Percentiles rank a stretch among this genome's conserved stretches.
These are phyloP conservation scores for Liriodendron chinense DNA, from an alignment of 164 flowering plant genomes.

Conservation along the genomic window DNA sequence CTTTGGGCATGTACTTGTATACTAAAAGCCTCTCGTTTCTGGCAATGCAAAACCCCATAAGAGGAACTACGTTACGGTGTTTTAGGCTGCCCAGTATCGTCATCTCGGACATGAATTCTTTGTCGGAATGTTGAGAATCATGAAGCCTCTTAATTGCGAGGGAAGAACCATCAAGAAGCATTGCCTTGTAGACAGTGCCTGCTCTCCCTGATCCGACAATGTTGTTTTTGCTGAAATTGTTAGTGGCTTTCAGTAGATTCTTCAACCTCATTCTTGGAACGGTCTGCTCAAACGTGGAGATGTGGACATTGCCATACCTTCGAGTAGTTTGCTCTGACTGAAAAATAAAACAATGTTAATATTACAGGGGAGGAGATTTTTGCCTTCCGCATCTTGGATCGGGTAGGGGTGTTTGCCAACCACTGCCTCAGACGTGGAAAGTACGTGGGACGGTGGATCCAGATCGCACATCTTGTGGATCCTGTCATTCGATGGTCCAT, in stretches of 20 bases:
- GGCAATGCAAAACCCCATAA: slow-evolving; percentile 34
- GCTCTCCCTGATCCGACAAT: slow-evolving; percentile 23
- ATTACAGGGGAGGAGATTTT: background rate
- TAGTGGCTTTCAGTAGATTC: slow-evolving; percentile 24
- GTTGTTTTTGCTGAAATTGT: slow-evolving; percentile 22
- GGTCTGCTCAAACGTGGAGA: slow-evolving; percentile 28
- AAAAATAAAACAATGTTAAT: background rate
- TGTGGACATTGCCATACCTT: slow-evolving; percentile 32
- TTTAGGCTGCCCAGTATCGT: slow-evolving; percentile 19
- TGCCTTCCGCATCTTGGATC: background rate
- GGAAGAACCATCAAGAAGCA: slow-evolving; percentile 23
- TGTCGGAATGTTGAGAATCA: slow-evolving; percentile 21
- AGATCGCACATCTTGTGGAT: too few species aligned
- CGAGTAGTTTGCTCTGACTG: background rate
- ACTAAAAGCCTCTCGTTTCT: slow-evolving; percentile 36
- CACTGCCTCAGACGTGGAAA: too few species aligned
- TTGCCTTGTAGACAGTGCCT: slow-evolving; percentile 25
- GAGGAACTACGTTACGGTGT: slow-evolving; percentile 23
- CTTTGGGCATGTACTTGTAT: slow-evolving; percentile 32
- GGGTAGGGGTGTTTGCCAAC: too few species aligned
- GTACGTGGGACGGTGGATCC: too few species aligned
- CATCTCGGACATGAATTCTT: slow-evolving; percentile 26
- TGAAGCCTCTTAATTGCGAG: slow-evolving; percentile 22
- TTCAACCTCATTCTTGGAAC: slow-evolving; percentile 19
- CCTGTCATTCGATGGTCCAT: too few species aligned